A percentile compares a stretch with the other conserved stretches of the same genome.
These are phyloP conservation scores for Claviceps spartinae DNA, from an alignment of 2,329 filamentous ascomycete genomes.

Conservation along the genomic window DNA sequence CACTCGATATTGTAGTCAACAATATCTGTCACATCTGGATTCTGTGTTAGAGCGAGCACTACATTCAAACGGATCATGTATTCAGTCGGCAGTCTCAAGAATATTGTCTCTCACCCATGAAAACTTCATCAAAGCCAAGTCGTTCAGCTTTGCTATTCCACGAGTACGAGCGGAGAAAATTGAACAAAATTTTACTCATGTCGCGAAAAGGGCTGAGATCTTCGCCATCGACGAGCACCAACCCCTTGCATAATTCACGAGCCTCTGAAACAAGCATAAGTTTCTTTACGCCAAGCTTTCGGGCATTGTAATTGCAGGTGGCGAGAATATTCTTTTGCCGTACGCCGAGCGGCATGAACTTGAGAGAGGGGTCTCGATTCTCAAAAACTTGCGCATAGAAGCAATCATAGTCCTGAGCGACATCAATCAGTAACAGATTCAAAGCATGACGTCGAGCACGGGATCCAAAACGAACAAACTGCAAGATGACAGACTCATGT, in stretches of 20 bases:
- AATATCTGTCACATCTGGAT: constrained; percentile 69
- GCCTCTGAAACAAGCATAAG: constrained; percentile 77
- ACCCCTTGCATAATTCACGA: constrained; percentile 63
- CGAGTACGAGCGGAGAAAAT: constrained; percentile 56
- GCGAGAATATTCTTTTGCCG: constrained; percentile 89
- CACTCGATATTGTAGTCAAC: constrained; percentile 66
- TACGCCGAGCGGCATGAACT: constrained; percentile 61
- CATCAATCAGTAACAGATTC: neutral
- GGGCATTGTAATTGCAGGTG: constrained; percentile 88
- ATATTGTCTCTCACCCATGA: constrained; percentile 24
- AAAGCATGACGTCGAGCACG: neutral
- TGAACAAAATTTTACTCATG: constrained; percentile 68
- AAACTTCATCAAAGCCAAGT: constrained; percentile 81
- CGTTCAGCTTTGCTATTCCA: constrained; percentile 72
- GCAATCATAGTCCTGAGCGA: constrained; percentile 60
- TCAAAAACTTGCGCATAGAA: constrained; percentile 93
- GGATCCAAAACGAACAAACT: constrained; percentile 51
- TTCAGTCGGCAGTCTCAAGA: neutral
- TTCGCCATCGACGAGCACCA: constrained; percentile 77
- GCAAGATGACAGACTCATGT: constrained; percentile 59
- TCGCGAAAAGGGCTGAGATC: constrained; percentile 76
- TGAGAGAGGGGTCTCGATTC: constrained; percentile 61
- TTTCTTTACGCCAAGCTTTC: constrained; percentile 60
- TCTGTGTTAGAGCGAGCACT: neutral
- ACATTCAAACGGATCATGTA: neutral